Base-by-base conservation (phyloP, 768 basidiomycete species). In the Lactarius hengduanensis region DNA sequence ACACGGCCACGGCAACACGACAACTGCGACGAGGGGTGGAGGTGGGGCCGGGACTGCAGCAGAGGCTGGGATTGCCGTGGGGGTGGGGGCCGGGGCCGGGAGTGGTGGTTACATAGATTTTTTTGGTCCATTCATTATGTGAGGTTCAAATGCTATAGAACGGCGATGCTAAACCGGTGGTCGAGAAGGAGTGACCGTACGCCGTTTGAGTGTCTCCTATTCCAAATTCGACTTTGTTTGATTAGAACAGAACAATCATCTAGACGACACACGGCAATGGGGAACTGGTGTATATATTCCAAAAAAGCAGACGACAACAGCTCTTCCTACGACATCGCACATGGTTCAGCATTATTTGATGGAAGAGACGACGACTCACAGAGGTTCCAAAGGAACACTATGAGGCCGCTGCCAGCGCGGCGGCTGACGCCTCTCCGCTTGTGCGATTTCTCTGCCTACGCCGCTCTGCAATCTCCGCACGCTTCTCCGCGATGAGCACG, bases 401-500 rank as follows among this genome's bases (percentile, higher is more conserved):
- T 43, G 62, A 30, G 26, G 58, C 53, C 28, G 67, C 61, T 18
- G 68, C 61, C 47, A 67, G 54, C 53, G 53, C 60, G 18, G 65
- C 65, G 15, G 64, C 65, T n/a, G 56, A 59, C 36, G 64, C 69
- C 50, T 71, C 57, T 80, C 80, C 22, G 75, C 73, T 22, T 72
- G 74, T 22, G 71, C 78, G 34, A 78, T n/a, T 67, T 41, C 63
- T 70, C 64, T 73, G 72, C 67, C 76, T 77, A 74, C 87, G 80
- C 62, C 82, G 82, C 69, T 82, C 82, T 32, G 77, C 73, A 53
- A 92, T 83, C 72, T 88, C 81, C 26, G 76, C 80, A 58, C 86
- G 84, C 76, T 88, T 91, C 76, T 84, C 79, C 36, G 82, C 82
- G 26, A 93, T 77, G 22, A 92, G 77, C 60, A 82, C 86, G 9